A percentile compares a stretch with the other conserved stretches of the same genome.
Evolutionary conservation across 306 rosid genomes (phyloP).

Genomic region (Clitoria ternatea): DNA sequence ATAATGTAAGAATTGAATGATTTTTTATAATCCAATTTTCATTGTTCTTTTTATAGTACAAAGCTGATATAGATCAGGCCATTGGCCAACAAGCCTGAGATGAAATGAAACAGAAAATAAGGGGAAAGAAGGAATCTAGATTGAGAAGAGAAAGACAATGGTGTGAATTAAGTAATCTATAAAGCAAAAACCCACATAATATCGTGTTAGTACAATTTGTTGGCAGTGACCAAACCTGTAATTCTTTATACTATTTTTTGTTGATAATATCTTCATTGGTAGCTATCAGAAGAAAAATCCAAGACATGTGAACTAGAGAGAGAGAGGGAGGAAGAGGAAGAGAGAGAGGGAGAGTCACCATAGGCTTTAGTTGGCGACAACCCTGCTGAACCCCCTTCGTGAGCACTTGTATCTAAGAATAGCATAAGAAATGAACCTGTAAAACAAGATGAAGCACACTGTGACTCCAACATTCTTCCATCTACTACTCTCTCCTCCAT

Average conservation of each 20-base stretch:
- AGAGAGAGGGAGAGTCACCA: slow-evolving; percentile 23
- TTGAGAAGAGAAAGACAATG: slow-evolving; percentile 9
- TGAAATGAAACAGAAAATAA: slow-evolving; percentile 8
- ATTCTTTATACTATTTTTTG: slow-evolving; percentile 25
- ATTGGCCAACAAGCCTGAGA: slow-evolving; percentile 10
- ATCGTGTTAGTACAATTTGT: slow-evolving; percentile 37
- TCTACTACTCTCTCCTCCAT: slow-evolving; percentile 64
- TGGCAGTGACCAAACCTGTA: slow-evolving; percentile 34
- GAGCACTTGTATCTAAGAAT: slow-evolving; percentile 82
- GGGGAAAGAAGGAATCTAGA: slow-evolving; percentile 26
- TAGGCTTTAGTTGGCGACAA: slow-evolving; percentile 30
- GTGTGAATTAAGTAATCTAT: slow-evolving; percentile 21
- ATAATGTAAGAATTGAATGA: no score
- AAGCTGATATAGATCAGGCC: not conserved
- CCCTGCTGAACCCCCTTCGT: slow-evolving; percentile 40
- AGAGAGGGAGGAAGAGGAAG: slow-evolving; percentile 27
- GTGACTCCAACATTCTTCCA: slow-evolving; percentile 80
- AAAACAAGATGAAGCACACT: slow-evolving; percentile 75
- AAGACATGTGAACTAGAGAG: slow-evolving; percentile 47
- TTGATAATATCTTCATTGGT: slow-evolving; percentile 33
- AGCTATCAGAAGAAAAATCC: slow-evolving; percentile 40
- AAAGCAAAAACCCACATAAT: slow-evolving; percentile 32
- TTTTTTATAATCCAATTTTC: slow-evolving; percentile 1
- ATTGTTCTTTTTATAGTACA: not conserved
- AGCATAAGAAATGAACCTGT: slow-evolving; percentile 88